Evolutionary conservation across 225 moss, liverwort and hornwort species (phyloP).

Genomic region (Neckera pumila): DNA sequence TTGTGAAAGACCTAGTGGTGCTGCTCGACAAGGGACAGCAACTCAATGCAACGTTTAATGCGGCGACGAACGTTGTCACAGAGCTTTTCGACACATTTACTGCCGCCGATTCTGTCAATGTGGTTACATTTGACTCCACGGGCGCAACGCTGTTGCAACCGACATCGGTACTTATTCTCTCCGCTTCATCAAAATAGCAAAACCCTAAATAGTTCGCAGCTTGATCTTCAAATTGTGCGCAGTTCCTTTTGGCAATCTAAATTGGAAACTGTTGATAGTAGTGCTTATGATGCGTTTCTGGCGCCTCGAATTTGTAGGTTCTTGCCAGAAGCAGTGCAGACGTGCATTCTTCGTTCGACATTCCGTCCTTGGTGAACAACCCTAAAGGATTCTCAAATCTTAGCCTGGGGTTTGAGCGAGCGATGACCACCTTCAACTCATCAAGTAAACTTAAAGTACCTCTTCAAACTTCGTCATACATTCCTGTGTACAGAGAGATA

Average conservation of each 20-base stretch:
- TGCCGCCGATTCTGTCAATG: conserved; percentile 19
- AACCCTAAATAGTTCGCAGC: not conserved
- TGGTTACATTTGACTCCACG: conserved; percentile 27
- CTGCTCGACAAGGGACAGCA: conserved; percentile 35
- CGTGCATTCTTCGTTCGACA: conserved; percentile 10
- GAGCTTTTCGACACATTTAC: conserved; percentile 39
- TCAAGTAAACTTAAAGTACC: conserved; percentile 44
- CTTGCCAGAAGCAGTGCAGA: conserved; percentile 2
- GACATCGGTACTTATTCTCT: conserved; percentile 11
- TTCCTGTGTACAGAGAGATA: not conserved
- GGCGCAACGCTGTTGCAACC: conserved; percentile 14
- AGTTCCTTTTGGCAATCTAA: not conserved
- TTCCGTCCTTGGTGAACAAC: conserved; percentile 19
- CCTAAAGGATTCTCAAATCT: conserved; percentile 23
- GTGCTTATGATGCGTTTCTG: not conserved
- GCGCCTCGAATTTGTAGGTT: conserved; percentile 6
- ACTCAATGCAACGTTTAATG: conserved; percentile 6
- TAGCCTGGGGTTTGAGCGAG: conserved; percentile 20
- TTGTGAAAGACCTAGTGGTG: conserved; percentile 45
- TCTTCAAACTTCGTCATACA: conserved; percentile 11
- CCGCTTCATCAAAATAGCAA: not conserved
- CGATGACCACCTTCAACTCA: conserved; percentile 30
- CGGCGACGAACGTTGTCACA: conserved; percentile 15
- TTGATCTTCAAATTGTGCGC: not conserved
- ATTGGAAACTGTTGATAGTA: not conserved